These are phyloP conservation scores for Pythium coloratum DNA, from an alignment of 352 stramenopile species.

Conservation along the genomic window DNA sequence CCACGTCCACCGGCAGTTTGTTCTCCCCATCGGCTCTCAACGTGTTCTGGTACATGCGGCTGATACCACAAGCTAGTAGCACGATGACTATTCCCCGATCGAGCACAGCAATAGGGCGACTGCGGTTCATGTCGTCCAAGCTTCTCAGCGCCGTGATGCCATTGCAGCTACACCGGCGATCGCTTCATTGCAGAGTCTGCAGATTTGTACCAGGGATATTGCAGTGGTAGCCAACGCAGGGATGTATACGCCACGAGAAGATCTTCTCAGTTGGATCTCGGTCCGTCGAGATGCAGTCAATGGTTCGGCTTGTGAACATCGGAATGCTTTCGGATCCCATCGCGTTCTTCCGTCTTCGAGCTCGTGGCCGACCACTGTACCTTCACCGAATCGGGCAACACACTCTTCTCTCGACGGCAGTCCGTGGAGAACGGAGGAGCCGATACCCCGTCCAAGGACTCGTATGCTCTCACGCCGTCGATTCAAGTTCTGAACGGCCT, in stretches of 20 bases:
- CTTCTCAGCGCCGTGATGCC: not conserved
- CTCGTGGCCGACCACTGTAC: not conserved
- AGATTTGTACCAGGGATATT: not conserved
- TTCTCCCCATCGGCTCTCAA: constrained; percentile 1
- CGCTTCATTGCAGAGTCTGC: not conserved
- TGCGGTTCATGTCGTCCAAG: not conserved
- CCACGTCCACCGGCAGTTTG: constrained; percentile 1
- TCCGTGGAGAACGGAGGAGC: too few relatives aligned
- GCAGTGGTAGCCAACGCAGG: constrained; percentile 5
- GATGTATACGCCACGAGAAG: constrained; percentile 5
- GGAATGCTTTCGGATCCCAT: not conserved
- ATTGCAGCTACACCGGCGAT: not conserved
- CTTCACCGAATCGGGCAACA: not conserved
- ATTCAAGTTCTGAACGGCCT: too few relatives aligned
- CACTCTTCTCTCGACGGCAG: too few relatives aligned
- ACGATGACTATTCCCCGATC: not conserved
- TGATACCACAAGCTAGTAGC: not conserved
- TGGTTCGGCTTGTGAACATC: constrained; percentile 2
- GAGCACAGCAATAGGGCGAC: too few relatives aligned
- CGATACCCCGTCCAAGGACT: too few relatives aligned
- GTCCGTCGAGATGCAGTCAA: constrained; percentile 1
- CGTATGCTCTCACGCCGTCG: too few relatives aligned
- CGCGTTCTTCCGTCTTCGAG: not conserved
- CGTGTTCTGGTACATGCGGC: constrained; percentile 11
- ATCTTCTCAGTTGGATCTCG: constrained; percentile 2